Evolutionary conservation across 352 stramenopile genomes (phyloP), one percentile per base, ranked within the genome.

Genomic region (Saprolegnia diclina): DNA sequence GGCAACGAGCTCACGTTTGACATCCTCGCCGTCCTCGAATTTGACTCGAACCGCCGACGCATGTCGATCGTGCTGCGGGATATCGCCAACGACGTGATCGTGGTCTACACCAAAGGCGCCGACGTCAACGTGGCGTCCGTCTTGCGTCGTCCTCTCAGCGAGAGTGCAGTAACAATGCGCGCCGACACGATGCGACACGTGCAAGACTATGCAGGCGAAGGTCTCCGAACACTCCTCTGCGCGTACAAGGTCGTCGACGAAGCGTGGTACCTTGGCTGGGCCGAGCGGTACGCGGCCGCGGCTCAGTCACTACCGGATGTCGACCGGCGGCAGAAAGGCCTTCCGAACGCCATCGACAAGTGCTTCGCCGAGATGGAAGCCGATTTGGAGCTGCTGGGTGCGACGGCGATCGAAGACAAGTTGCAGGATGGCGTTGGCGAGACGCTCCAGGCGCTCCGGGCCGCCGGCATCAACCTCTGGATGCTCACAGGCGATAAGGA

Each of bases 401-500:
- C 92, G 0, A 98, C 89, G 3, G 93, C 90, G 22, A 98, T 98
- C 59, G 93, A 98, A 74, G 93, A 98, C 72, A 94, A 96, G 65
- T 77, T 98, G 18, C 93, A 98, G 71, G 78, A 87, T 55, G 92
- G 90, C 32, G 93, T 98, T 0, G 88, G 88, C 0, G 82, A 96
- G 37, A 81, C 89, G 35, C 96, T 98, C 14, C 82, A 82, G 10
- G 84, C 90, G 46, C 76, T 98, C 7, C 79, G 84, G 0, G 77
- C 72, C 13, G 93, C 90, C 1, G 91, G 93, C 3, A 90, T 98
- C 26, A 94, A 95, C 67, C 85, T 97, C 16, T 97, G 92, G 90
- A 91, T 98, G 32, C 85, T 98, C 40, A 98, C 92, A 5, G 92
- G 92, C 4, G 93, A 98, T 75, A 98, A 98, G 71, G 77, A 94